These are phyloP conservation scores for Haplosporangium gracile DNA, from an alignment of 192 early-diverging fungal genomes.

Conservation along the genomic window DNA sequence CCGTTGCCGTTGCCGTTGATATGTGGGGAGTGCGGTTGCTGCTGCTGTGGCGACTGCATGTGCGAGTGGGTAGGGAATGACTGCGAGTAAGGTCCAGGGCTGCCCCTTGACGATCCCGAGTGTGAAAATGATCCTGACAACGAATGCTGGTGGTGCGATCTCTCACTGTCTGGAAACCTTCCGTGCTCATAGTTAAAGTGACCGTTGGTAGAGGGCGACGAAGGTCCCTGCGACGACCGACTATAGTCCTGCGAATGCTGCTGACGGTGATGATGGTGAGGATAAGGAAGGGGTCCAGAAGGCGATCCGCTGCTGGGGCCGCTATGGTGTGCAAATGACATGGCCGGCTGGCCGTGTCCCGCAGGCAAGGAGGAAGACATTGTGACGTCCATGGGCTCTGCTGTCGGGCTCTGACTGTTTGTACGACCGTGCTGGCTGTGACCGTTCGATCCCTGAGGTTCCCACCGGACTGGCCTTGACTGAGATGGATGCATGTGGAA, in stretches of 20 bases:
- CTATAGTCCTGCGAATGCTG: constrained; percentile 53
- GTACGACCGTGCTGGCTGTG: constrained; percentile 32
- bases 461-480: constrained; percentile 46
- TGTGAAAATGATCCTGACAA: constrained; percentile 33
- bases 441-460: constrained; percentile 29
- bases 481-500: constrained; percentile 35
- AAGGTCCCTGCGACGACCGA: constrained; percentile 23
- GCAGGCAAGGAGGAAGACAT: constrained; percentile 45
- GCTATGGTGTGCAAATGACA: constrained; percentile 36
- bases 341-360: not conserved
- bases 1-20: constrained; percentile 3
- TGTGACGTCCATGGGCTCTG: constrained; percentile 49
- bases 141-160: constrained; percentile 41
- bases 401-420: constrained; percentile 35
- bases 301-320: not conserved
- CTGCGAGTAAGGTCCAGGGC: constrained; percentile 44
- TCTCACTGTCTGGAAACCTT: not conserved
- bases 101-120: constrained; percentile 26
- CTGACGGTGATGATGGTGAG: constrained; percentile 30
- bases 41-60: constrained; percentile 20
- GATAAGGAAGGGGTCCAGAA: not conserved
- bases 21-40: constrained; percentile 32
- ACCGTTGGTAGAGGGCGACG: constrained; percentile 27
- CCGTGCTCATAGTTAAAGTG: constrained; percentile 31
- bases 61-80: constrained; percentile 35